Conservation (phyloP, 352 stramenopile species). For the Pythium dissotocum region DNA sequence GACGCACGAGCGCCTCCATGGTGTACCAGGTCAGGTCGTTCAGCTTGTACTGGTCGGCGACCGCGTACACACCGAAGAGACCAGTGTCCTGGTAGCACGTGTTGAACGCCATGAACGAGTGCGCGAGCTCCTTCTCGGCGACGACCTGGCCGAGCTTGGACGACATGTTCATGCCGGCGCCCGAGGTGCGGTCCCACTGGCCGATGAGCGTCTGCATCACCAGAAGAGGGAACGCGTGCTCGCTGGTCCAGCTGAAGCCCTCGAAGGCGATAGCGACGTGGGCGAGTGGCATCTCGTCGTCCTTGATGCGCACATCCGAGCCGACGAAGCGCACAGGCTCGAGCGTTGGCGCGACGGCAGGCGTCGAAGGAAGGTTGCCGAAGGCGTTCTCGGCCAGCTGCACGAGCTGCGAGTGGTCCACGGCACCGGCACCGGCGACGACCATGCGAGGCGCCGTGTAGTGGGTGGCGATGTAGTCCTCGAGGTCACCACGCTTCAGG, state of each 20-base stretch:
- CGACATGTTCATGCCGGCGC: slow-evolving; percentile 94
- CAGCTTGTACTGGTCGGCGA: slow-evolving; percentile 94
- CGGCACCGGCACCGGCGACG: slow-evolving; percentile 96
- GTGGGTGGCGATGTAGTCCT: slow-evolving; percentile 99
- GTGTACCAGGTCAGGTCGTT: slow-evolving; percentile 95
- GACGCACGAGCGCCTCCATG: slow-evolving; percentile 93
- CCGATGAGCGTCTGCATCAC: slow-evolving; percentile 96
- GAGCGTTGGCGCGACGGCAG: slow-evolving; percentile 65
- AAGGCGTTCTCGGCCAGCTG: slow-evolving; percentile 97
- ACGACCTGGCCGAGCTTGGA: slow-evolving; percentile 97
- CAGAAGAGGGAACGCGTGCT: slow-evolving; percentile 98
- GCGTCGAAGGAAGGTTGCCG: slow-evolving; percentile 88
- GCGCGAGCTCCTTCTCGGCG: slow-evolving; percentile 94
- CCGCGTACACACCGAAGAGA: slow-evolving; percentile 98
- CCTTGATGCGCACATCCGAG: slow-evolving; percentile 92
- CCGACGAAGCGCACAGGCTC: slow-evolving; percentile 85
- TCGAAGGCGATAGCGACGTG: slow-evolving; percentile 98
- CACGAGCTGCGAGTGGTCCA: slow-evolving; percentile 98
- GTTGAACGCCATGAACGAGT: slow-evolving; percentile 99
- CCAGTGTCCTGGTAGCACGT: slow-evolving; percentile 99
- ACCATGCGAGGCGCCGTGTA: slow-evolving; percentile 99
- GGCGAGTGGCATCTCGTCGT: slow-evolving; percentile 86
- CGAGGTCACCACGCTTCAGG: slow-evolving; percentile 93
- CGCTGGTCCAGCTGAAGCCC: slow-evolving; percentile 97
- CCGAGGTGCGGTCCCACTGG: slow-evolving; percentile 91